Percentiles rank a stretch among this genome's conserved stretches.
phyloP scores from a whole-genome alignment of 2,329 filamentous ascomycete genomes.

The Bipolaris cookei region DNA sequence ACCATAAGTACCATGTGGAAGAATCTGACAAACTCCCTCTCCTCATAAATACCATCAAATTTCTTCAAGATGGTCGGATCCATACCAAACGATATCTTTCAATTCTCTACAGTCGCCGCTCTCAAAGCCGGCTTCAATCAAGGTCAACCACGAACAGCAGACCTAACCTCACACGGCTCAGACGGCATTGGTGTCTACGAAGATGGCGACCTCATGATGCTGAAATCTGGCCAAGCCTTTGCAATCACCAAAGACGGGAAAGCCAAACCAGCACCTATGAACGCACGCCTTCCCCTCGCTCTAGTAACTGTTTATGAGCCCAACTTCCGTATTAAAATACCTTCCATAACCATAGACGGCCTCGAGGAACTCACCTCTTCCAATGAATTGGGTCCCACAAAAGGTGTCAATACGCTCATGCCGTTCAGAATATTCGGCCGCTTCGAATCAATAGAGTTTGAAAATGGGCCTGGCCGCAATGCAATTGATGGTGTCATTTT shows the following conservation, averaged over 20 bases:
- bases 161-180: conserved; percentile 52
- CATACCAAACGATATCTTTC: conserved; percentile 55
- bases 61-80: conserved; percentile 43
- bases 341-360: conserved; percentile 23
- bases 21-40: neutral
- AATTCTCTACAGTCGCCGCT: conserved; percentile 51
- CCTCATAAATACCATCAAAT: neutral
- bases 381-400: conserved; percentile 23
- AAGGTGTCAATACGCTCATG: conserved; percentile 50
- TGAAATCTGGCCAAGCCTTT: conserved; percentile 46
- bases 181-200: conserved; percentile 54
- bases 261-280: conserved; percentile 39
- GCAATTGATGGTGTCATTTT: conserved; percentile 50
- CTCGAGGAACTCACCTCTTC: conserved; percentile 26
- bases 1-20: neutral
- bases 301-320: conserved; percentile 53
- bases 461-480: conserved; percentile 27
- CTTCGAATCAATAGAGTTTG: conserved; percentile 45
- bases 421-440: conserved; percentile 48
- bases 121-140: conserved; percentile 46
- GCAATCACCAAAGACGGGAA: conserved; percentile 40
- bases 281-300: conserved; percentile 49
- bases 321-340: conserved; percentile 38
- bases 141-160: conserved; percentile 43
- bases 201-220: conserved; percentile 49